phyloP scores from a whole-genome alignment of 148 eudicot species.

The Beta vulgaris region DNA sequence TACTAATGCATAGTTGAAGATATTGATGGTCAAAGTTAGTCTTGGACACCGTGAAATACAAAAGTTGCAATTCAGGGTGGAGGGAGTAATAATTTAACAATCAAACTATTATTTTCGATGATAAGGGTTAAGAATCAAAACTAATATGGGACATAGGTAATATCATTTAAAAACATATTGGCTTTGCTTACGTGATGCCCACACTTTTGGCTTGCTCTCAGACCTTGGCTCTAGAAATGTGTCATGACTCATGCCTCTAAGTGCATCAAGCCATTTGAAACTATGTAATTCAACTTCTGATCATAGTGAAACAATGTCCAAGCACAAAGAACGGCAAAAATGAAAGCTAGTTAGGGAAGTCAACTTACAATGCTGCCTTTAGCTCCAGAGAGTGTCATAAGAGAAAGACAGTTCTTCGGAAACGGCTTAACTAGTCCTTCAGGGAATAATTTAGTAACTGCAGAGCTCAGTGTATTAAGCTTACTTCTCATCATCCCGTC shows the following conservation, averaged over 20 bases:
- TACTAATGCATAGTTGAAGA: too few species aligned
- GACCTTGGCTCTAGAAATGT: not conserved
- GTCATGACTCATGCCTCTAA: too few species aligned
- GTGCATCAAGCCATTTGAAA: too few species aligned
- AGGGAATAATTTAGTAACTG: conserved; percentile 60
- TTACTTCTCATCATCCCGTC: conserved; percentile 89
- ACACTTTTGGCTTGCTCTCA: not conserved
- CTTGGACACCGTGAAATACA: too few species aligned
- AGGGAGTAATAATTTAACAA: too few species aligned
- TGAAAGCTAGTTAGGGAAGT: conserved; percentile 6
- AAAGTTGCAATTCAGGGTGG: too few species aligned
- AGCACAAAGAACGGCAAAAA: not conserved
- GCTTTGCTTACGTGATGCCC: not conserved
- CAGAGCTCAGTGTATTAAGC: conserved; percentile 54
- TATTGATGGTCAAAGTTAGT: too few species aligned
- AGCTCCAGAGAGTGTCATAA: conserved; percentile 96
- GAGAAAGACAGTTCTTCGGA: conserved; percentile 84
- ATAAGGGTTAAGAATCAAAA: not conserved
- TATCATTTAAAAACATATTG: not conserved
- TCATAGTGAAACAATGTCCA: not conserved
- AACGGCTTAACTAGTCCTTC: conserved; percentile 78
- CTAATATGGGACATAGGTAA: not conserved
- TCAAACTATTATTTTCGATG: not conserved
- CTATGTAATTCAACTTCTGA: too few species aligned
- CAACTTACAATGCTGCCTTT: conserved; percentile 93